Conservation (phyloP, 2,329 filamentous ascomycete genomes). For the Arthrobotrys sinensis region DNA sequence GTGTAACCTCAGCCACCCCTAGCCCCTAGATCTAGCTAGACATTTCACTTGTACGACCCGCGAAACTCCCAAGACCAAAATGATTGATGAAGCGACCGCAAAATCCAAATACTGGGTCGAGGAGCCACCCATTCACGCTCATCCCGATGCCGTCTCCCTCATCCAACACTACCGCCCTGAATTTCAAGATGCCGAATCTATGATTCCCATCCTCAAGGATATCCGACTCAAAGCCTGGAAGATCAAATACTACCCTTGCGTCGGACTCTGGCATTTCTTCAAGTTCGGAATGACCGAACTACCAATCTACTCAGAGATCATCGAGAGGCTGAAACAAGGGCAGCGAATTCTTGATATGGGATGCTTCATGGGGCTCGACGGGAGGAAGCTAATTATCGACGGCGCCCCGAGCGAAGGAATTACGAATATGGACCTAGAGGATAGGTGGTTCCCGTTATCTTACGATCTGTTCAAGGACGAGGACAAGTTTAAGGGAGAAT, state of each 20-base stretch:
- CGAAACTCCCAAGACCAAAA: neutral
- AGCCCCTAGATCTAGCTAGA: too few species aligned
- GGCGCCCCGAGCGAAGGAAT: constrained; percentile 52
- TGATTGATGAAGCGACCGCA: constrained; percentile 55
- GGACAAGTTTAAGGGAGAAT: constrained; percentile 48
- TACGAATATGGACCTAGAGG: constrained; percentile 58
- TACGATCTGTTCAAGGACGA: constrained; percentile 53
- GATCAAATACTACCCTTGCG: constrained; percentile 67
- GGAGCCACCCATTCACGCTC: constrained; percentile 53
- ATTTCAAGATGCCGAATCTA: constrained; percentile 38
- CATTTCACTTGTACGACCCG: neutral
- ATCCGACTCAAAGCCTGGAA: constrained; percentile 65
- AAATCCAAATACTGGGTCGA: constrained; percentile 59
- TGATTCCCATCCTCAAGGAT: constrained; percentile 47
- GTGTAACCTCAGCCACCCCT: neutral
- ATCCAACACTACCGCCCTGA: constrained; percentile 48
- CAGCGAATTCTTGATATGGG: constrained; percentile 58
- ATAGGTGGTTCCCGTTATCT: constrained; percentile 54
- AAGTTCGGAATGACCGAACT: constrained; percentile 66
- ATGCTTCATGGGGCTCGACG: constrained; percentile 58
- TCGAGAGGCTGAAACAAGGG: constrained; percentile 64
- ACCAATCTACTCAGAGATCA: constrained; percentile 65
- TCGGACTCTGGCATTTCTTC: constrained; percentile 68
- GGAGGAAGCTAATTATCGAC: constrained; percentile 49
- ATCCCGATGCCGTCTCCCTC: constrained; percentile 48